A percentile compares a stretch with the other conserved stretches of the same genome.
These are phyloP conservation scores for Lolium rigidum DNA, from an alignment of 176 grass and related monocot species.

Conservation along the genomic window DNA sequence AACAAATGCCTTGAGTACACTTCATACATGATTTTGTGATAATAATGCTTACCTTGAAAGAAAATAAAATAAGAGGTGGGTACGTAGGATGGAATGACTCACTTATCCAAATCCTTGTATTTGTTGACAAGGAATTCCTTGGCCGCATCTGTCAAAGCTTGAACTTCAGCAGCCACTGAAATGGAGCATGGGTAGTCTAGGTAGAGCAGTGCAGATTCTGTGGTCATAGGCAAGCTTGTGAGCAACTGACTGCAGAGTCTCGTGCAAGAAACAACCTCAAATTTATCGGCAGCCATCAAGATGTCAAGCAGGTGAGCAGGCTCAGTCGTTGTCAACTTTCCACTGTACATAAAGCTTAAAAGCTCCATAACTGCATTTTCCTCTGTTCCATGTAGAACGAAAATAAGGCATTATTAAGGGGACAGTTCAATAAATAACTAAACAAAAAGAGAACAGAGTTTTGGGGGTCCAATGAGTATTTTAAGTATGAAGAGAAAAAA, in stretches of 20 bases:
- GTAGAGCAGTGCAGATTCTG: constrained; percentile 78
- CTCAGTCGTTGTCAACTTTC: constrained; percentile 72
- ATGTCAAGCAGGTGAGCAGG: constrained; percentile 71
- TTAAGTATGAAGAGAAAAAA: too few relatives aligned
- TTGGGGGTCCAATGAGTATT: too few relatives aligned
- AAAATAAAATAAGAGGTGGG: not conserved
- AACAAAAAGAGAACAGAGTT: not conserved
- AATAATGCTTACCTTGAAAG: not conserved
- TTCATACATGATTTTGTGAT: too few relatives aligned
- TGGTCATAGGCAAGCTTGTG: constrained; percentile 48
- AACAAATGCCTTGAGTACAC: too few relatives aligned
- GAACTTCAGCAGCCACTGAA: constrained; percentile 61
- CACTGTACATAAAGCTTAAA: constrained; percentile 87
- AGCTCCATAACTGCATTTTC: constrained; percentile 85
- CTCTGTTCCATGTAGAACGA: constrained; percentile 64
- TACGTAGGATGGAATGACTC: not conserved
- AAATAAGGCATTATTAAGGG: not conserved
- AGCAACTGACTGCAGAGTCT: constrained; percentile 83
- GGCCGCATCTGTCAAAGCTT: constrained; percentile 53
- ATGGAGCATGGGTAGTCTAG: constrained; percentile 70
- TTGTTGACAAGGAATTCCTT: constrained; percentile 62
- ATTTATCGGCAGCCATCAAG: constrained; percentile 49
- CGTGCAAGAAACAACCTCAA: too few relatives aligned
- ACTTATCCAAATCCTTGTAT: constrained; percentile 61
- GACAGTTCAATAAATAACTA: not conserved